Evolutionary conservation across 352 stramenopile genomes (phyloP), one percentile per base, ranked within the genome.

Genomic region (Globisporangium recalcitrans): DNA sequence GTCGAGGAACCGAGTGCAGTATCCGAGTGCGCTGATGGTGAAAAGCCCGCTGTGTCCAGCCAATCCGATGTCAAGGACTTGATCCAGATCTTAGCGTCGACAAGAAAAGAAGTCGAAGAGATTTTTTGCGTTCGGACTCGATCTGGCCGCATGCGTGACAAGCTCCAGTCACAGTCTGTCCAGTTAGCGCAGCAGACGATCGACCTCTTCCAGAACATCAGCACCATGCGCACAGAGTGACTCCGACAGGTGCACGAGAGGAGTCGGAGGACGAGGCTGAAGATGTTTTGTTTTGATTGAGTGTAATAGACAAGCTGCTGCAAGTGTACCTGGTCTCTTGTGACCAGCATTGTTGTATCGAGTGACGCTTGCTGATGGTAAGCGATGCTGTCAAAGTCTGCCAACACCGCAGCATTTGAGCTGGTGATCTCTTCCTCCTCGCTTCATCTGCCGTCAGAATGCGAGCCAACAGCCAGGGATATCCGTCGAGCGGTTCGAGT

Each of bases 101-200:
- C 78, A 16, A 69, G 64, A 7, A 66, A 69, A 21, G 67, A 71
- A 24, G 55, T 71, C 4, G 47, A 60, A 4, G 69, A 87, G 26
- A 69, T 91, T 47, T 85, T 74, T 24, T 65, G 65, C 2, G 78
- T 84, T 44, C 70, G 78, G 49, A 72, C 78, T 1, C 70, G 82
- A 9, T 91, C 82, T n/a, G 78, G 75, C 19, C 82, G 82, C 9
- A 77, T 89, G 56, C 82, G 82, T 21, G 75, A 87, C 54, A 91
- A 91, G 58, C 60, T 88, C 27, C 82, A 91, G 63, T 60, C 59
- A 22, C 82, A 88, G 53, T 85, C 82, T 11, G 14, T 87, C 14
- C 73, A 86, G 32, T 72, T 91, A 1, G 70, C 82, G 14, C 67
- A 73, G 8, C 76, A 91, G 65, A 76, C 77, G 27, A 68, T 86